Evolutionary conservation across 257 asterid species (phyloP).

Genomic region (Ballota nigra): DNA sequence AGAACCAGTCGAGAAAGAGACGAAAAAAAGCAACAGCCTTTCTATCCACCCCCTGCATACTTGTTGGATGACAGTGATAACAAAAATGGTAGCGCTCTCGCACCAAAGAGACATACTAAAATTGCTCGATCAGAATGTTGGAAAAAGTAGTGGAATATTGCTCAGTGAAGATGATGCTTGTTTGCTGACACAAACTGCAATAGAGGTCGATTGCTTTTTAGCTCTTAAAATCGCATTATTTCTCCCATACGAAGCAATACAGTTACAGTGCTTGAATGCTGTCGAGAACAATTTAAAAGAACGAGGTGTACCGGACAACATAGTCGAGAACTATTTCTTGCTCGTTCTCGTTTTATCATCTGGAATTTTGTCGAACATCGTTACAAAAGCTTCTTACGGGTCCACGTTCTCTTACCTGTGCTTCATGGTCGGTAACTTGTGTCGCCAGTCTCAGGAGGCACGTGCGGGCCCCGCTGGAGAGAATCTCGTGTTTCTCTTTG

Average conservation of each 20-base stretch:
- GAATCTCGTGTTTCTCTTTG: conserved; percentile 33
- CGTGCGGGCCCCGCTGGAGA: conserved; percentile 25
- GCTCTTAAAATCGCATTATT: conserved; percentile 61
- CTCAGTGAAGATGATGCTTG: conserved; percentile 59
- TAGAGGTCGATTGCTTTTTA: conserved; percentile 54
- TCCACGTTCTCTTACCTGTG: conserved; percentile 67
- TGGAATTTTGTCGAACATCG: conserved; percentile 49
- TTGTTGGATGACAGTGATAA: conserved; percentile 66
- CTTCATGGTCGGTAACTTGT: conserved; percentile 71
- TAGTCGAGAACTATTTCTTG: conserved; percentile 45
- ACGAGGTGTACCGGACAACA: conserved; percentile 46
- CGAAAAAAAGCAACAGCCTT: conserved; percentile 25
- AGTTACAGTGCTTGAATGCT: conserved; percentile 67
- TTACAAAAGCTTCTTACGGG: conserved; percentile 54
- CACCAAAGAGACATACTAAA: conserved; percentile 40
- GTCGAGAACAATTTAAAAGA: conserved; percentile 72
- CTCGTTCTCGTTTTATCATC: conserved; percentile 67
- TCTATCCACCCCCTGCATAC: conserved; percentile 70
- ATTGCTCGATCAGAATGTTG: conserved; percentile 53
- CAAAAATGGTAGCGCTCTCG: conserved; percentile 45
- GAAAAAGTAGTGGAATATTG: conserved; percentile 34
- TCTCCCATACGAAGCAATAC: conserved; percentile 57
- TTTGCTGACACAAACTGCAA: conserved; percentile 39
- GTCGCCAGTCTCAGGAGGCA: conserved; percentile 61
- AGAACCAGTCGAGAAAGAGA: conserved; percentile 56